phyloP scores from a whole-genome alignment of 2,329 filamentous ascomycete species.

The Paramyrothecium sp. region DNA sequence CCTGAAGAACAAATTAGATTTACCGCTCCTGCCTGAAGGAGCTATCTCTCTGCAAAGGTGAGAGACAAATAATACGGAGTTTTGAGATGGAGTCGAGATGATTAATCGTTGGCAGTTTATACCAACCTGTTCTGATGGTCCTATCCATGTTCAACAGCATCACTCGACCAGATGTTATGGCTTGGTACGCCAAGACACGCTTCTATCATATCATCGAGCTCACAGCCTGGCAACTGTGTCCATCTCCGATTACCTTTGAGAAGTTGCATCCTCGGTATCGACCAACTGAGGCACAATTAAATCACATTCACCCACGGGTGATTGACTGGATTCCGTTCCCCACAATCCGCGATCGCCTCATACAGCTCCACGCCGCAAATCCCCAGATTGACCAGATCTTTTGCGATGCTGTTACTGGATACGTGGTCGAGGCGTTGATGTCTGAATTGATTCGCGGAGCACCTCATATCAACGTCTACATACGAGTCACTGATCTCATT shows the following conservation, averaged over 20 bases:
- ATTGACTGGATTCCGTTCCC: constrained; percentile 29
- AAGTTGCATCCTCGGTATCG: constrained; percentile 25
- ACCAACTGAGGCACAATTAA: constrained; percentile 21
- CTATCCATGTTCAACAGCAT: constrained; percentile 32
- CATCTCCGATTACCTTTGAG: constrained; percentile 21
- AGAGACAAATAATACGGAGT: not conserved
- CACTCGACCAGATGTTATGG: constrained; percentile 30
- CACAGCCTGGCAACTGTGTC: constrained; percentile 29
- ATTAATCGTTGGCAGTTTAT: constrained; percentile 6
- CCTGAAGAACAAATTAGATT: constrained; percentile 18
- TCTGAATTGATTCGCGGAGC: constrained; percentile 22
- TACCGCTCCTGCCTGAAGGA: constrained; percentile 7
- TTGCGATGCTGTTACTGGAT: constrained; percentile 28
- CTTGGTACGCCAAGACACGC: constrained; percentile 37
- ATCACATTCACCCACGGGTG: constrained; percentile 20
- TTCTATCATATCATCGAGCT: constrained; percentile 32
- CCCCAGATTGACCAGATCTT: constrained; percentile 28
- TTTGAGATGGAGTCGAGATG: not conserved
- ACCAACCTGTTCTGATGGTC: constrained; percentile 27
- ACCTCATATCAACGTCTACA: constrained; percentile 21
- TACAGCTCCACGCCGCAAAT: constrained; percentile 27
- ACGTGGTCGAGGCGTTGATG: constrained; percentile 27
- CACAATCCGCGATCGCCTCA: constrained; percentile 23
- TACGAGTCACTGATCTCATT: constrained; percentile 27
- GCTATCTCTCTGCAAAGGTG: not conserved